These are phyloP conservation scores for Globisporangium acanthophoron DNA, from an alignment of 352 stramenopile genomes.

Conservation along the genomic window DNA sequence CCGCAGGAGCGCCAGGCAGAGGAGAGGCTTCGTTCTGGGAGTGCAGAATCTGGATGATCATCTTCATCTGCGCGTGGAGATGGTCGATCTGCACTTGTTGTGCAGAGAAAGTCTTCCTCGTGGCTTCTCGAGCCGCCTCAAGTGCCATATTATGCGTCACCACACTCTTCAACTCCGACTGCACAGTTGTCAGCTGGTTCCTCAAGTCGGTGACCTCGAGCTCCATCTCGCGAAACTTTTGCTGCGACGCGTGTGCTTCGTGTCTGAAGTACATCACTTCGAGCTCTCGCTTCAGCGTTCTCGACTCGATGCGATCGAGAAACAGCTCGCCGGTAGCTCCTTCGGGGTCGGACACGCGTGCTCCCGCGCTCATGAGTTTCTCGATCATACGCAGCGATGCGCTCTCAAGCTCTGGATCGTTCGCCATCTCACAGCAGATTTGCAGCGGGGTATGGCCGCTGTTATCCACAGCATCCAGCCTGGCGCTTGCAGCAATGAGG, in stretches of 20 bases:
- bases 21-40: neutral
- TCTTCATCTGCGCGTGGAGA: slow-evolving; percentile 54
- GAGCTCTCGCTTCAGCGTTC: slow-evolving; percentile 41
- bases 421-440: slow-evolving; percentile 43
- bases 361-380: slow-evolving; percentile 5
- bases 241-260: slow-evolving; percentile 13
- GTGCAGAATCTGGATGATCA: slow-evolving; percentile 38
- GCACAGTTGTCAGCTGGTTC: neutral
- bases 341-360: neutral
- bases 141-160: neutral
- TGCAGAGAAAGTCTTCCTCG: neutral
- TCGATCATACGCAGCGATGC: slow-evolving; percentile 17
- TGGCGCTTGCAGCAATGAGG: slow-evolving; percentile 51
- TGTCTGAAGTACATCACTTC: slow-evolving; percentile 51
- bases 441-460: slow-evolving; percentile 28
- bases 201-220: neutral
- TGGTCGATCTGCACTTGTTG: slow-evolving; percentile 45
- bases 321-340: slow-evolving; percentile 12
- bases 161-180: slow-evolving; percentile 1
- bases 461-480: slow-evolving; percentile 28
- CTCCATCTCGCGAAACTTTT: too few relatives aligned
- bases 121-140: neutral
- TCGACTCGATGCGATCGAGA: slow-evolving; percentile 44
- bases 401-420: slow-evolving; percentile 23
- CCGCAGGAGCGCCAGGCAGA: neutral